Evolutionary conservation across 371 early-diverging fungal species (phyloP).

Genomic region (Dipsacomyces acuminosporus): DNA sequence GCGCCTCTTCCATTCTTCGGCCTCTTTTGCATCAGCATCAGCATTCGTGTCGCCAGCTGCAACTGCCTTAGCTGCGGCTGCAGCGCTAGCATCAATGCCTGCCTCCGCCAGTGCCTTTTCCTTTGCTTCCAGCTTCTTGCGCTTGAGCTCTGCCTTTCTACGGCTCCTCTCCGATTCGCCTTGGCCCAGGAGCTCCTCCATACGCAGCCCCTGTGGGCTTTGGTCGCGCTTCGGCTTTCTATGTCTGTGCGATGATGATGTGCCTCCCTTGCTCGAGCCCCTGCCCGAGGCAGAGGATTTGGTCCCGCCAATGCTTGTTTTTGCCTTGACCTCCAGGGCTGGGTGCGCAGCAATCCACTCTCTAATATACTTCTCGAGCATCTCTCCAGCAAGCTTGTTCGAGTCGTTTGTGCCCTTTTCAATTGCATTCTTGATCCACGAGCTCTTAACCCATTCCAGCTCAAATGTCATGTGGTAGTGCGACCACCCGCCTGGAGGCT

Average conservation of each 20-base stretch:
- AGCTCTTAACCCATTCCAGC: constrained; percentile 66
- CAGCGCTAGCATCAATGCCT: background rate
- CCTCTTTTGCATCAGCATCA: constrained; percentile 6
- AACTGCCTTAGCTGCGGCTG: background rate
- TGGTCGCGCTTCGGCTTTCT: constrained; percentile 18
- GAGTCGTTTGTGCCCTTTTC: constrained; percentile 69
- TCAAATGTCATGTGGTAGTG: constrained; percentile 63
- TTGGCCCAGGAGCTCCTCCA: constrained; percentile 40
- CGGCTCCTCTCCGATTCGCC: constrained; percentile 5
- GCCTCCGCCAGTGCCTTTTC: background rate
- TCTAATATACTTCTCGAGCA: constrained; percentile 54
- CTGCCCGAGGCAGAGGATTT: background rate
- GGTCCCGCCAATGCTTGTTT: constrained; percentile 1
- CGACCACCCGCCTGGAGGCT: constrained; percentile 48
- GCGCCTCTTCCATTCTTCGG: constrained; percentile 9
- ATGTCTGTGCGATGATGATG: constrained; percentile 4
- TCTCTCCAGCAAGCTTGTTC: constrained; percentile 55
- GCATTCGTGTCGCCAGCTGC: background rate
- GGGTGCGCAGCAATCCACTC: constrained; percentile 52
- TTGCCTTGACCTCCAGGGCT: constrained; percentile 32
- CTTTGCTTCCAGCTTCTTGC: background rate
- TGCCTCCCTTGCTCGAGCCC: background rate
- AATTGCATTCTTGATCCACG: constrained; percentile 72
- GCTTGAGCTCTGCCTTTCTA: too few relatives aligned
- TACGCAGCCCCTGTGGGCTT: constrained; percentile 39